A percentile compares a stretch with the other conserved stretches of the same genome.
Evolutionary conservation across 805 yeast species (phyloP).

Genomic region (Scheffersomyces amazonensis): DNA sequence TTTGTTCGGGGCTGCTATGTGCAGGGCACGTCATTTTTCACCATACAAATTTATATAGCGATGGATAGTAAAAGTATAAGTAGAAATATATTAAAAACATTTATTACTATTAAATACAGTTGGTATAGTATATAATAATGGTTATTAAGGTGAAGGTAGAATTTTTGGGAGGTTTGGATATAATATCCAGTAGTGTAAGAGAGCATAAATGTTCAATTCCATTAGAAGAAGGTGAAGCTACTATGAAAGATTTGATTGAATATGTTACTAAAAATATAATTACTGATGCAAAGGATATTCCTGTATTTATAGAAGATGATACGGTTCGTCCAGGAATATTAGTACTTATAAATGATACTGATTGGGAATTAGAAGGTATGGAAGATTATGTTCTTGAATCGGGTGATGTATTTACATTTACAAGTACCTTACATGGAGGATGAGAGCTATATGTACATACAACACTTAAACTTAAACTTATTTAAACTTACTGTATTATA

Average conservation of each 20-base stretch:
- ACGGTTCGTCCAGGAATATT: constrained; percentile 88
- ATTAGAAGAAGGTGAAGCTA: constrained; percentile 42
- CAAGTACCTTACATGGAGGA: constrained; percentile 95
- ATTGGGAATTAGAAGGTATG: constrained; percentile 94
- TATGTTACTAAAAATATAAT: constrained; percentile 55
- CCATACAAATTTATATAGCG: too few species aligned
- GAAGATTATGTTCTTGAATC: constrained; percentile 74
- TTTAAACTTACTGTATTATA: neutral
- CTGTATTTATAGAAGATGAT: constrained; percentile 78
- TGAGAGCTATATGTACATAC: constrained; percentile 21
- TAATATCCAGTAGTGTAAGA: constrained; percentile 61
- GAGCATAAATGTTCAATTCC: constrained; percentile 46
- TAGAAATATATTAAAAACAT: too few species aligned
- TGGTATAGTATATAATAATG: constrained; percentile 9
- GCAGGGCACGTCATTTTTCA: too few species aligned
- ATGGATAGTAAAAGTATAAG: too few species aligned
- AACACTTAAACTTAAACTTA: too few species aligned
- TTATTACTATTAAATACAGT: too few species aligned
- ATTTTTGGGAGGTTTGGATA: constrained; percentile 78
- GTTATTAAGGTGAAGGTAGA: constrained; percentile 38
- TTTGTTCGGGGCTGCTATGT: neutral
- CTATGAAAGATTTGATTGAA: constrained; percentile 52
- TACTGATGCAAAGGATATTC: constrained; percentile 58
- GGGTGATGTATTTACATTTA: constrained; percentile 79
- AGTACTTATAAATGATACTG: constrained; percentile 89